Evolutionary conservation across 2,329 filamentous ascomycete species (phyloP).

Genomic region (Aspergillus carbonarius): DNA sequence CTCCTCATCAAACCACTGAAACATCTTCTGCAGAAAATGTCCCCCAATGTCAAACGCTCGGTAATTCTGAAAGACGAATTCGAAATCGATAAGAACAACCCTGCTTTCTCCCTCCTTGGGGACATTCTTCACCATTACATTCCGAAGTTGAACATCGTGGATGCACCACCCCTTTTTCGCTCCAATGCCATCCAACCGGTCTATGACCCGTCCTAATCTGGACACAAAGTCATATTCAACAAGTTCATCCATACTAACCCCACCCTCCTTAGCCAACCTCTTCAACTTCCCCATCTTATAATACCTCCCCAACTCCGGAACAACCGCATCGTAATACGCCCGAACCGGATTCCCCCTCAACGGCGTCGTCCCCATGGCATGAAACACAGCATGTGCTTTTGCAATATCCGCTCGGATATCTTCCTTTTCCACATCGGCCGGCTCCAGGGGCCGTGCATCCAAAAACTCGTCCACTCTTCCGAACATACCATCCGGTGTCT

Average conservation of each 20-base stretch:
- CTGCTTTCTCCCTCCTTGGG: neutral
- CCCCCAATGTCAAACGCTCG: neutral
- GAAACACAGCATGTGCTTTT: neutral
- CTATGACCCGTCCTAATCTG: neutral
- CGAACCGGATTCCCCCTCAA: neutral
- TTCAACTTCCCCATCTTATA: neutral
- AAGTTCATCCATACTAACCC: neutral
- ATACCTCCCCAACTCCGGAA: neutral
- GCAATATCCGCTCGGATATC: neutral
- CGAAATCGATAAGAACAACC: neutral
- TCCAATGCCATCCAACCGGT: neutral
- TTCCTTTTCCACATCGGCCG: neutral
- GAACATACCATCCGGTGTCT: neutral
- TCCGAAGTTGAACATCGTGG: neutral
- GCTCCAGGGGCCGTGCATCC: neutral
- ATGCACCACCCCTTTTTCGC: neutral
- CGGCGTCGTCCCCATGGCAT: neutral
- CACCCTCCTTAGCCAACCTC: neutral
- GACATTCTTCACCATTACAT: neutral
- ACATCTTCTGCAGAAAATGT: neutral
- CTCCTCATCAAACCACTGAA: neutral
- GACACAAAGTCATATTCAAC: neutral
- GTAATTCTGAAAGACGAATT: neutral
- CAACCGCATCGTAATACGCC: neutral
- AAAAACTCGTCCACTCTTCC: neutral